Evolutionary conservation across 306 rosid genomes (phyloP), one percentile per base, ranked within the genome.

Genomic region (Nissolia schottii): DNA sequence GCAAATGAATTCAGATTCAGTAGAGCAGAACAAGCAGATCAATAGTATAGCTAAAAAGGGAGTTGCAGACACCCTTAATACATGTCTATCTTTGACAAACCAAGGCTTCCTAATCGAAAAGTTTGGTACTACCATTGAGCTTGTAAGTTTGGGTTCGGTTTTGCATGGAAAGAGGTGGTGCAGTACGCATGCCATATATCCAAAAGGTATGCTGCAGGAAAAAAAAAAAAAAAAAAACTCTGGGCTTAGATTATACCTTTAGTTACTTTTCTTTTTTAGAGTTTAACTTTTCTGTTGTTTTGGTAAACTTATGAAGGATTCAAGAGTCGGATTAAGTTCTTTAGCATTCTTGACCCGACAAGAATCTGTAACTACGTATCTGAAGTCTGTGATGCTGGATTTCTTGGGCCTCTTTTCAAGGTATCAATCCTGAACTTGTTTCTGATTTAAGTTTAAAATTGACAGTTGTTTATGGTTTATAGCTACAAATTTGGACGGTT

Each of bases 341-440:
- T 55, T 41, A 88, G 89, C 68, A 77, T 91, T 76, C 73, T 79
- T n/a, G 77, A 84, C 82, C 99, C 96, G 9, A 50, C 88, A 68
- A 85, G 75, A 38, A 62, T 72, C 31, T 87, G 87, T 73, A 73
- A 74, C 79, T 95, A 91, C 77, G 65, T 84, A 65, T 91, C 93
- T 54, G 96, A 95, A 88, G 96, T 95, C 64, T 65, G 75, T 16
- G 91, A 89, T 81, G 92, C 83, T 38, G 96, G 96, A 62, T 70
- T 89, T 48, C 83, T 91, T 67, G 95, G 99, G 60, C 97, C 99
- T 35, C 71, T 91, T 68, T 95, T 91, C 79, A 85, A 83, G 96
- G 99, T 95, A 57, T 61, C 28, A 31, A 71, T 80, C 40, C 56
- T 37, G 64, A 76, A 27, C 50, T 50, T 65, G 57, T 73, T 56